Evolutionary conservation across 768 basidiomycete genomes (phyloP), one percentile per base, ranked within the genome.

Genomic region (Kwoniella mangroviensis): DNA sequence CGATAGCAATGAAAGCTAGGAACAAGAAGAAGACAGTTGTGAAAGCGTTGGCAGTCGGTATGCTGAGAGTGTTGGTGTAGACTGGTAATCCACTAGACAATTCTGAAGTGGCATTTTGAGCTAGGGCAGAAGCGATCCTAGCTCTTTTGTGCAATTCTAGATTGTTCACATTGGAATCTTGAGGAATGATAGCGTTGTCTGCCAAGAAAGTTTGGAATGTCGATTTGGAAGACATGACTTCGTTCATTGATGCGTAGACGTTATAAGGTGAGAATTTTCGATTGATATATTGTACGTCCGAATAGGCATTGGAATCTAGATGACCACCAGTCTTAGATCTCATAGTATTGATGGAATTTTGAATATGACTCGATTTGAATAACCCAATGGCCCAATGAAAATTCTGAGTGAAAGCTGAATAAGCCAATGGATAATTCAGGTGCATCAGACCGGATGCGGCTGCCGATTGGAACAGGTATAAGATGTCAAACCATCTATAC

Each of bases 301-400:
- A 87, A 40, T 87, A 87, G 21, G 87, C 85, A 34, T 84, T 85
- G 21, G 90, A 88, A 6, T 88, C 86, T 64, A 93, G 85, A 63
- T 86, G 85, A 2, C 92, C 93, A 7, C 94, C 95, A 0, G 95
- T 98, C 55, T 87, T 85, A 70, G 89, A 87, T 7, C 95, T 89
- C 90, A 96, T 91, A 73, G 84, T 86, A 77, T 92, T 89, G 76
- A 98, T 94, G 21, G 92, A 88, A 24, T 82, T 79, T 76, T 98
- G 92, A 61, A 97, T 85, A 15, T 86, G 83, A 22, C 87, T 82
- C 66, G 93, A 87, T 67, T 73, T 64, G 72, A 85, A 82, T 13
- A 98, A 84, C 0, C 93, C 92, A 79, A 96, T 83, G 0, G 92
- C 87, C 94, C 94, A 98, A 0, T 90, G 88, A 74, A 96, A 97